Evolutionary conservation across 2,329 filamentous ascomycete species (phyloP), one percentile per base, ranked within the genome.

Genomic region (Apiospora phragmitis): DNA sequence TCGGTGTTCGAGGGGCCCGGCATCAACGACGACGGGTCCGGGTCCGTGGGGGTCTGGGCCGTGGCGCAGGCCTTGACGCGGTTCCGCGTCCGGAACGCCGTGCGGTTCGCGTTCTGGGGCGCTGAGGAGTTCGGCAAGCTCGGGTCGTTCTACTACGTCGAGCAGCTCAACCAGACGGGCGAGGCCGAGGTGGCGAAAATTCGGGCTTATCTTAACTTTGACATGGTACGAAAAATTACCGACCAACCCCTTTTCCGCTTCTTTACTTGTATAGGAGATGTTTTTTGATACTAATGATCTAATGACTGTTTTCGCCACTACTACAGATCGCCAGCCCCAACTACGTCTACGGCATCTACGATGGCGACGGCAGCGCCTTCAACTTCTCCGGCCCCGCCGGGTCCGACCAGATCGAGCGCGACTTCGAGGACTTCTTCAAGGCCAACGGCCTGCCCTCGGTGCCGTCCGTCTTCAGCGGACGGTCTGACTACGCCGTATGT

Each of bases 21-120:
- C 26, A 89, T 91, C 81, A 91, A 91, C 78, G 89, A 91, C 75
- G 87, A 91, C 73, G 89, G 89, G 45, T 88, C 86, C 12, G 89
- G 89, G 21, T 85, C 85, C 5, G 75, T 83, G 69, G 83, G 83
- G 5, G 76, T 86, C 7, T 79, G 87, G n/a, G 84, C 83, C 70
- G 79, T 86, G 45, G 84, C 85, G 49, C 79, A 80, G 65, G 81
- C 82, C 55, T 80, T 87, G 7, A 72, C 79, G 70, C 80, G 82
- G 42, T 86, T 83, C 76, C 77, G 74, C 4, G 79, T 85, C 75
- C 85, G 85, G 73, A 86, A 87, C 75, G 83, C 83, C 49, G 82
- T 87, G 43, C 82, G 85, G 7, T 85, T 87, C 72, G 84, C 80
- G 16, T 87, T 85, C 79, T 87, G 85, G 85, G 81, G 84, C n/a